phyloP scores from a whole-genome alignment of 306 rosid species.

The Castanea mollissima region DNA sequence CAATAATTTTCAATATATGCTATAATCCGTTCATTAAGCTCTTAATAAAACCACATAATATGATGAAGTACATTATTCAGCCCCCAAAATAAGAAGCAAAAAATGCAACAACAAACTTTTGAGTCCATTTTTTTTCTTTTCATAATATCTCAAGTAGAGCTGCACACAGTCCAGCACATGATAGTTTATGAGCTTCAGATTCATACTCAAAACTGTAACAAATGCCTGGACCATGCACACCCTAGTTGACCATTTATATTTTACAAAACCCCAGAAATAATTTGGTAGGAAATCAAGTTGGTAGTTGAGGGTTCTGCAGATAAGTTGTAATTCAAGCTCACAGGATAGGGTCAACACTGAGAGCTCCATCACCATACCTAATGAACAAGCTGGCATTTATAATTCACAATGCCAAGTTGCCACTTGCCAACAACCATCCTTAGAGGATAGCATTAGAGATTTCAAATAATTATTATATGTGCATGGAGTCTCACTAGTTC shows the following conservation, averaged over 20 bases:
- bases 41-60: neutral
- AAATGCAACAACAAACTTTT: neutral
- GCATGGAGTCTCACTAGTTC: conserved; percentile 3
- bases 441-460: neutral
- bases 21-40: neutral
- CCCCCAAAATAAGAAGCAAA: neutral
- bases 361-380: neutral
- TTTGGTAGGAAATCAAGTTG: neutral
- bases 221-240: no score
- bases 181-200: no score
- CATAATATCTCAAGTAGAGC: neutral
- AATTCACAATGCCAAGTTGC: neutral
- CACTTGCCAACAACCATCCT: neutral
- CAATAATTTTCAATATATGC: neutral
- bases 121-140: neutral
- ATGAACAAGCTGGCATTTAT: conserved; percentile 8
- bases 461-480: neutral
- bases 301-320: neutral
- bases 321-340: neutral
- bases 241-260: neutral
- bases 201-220: no score
- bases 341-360: neutral
- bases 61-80: neutral
- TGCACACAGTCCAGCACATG: no score
- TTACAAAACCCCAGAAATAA: neutral